These are phyloP conservation scores for Tuber calosporum DNA, from an alignment of 495 filamentous ascomycete genomes.

Conservation along the genomic window DNA sequence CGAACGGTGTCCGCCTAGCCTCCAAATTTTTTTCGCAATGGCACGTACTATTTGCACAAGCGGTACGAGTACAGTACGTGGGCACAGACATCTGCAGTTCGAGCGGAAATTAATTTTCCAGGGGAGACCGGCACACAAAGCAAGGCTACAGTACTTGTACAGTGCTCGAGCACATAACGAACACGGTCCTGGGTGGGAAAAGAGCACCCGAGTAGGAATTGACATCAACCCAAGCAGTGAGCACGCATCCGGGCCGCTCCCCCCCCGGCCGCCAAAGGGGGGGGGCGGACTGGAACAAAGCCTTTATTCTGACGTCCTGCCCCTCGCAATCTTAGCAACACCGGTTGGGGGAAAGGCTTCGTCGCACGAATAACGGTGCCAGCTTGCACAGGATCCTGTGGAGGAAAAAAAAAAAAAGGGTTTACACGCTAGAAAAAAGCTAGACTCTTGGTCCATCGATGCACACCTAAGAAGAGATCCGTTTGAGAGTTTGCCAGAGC, in stretches of 20 bases:
- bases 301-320: not conserved
- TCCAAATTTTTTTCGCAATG: not conserved
- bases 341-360: not conserved
- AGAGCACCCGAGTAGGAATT: not conserved
- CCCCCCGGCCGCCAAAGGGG: not conserved
- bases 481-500: not conserved
- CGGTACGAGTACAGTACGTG: not conserved
- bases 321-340: not conserved
- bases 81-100: not conserved
- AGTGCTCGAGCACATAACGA: not conserved
- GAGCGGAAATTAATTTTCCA: not conserved
- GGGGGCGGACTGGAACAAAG: not conserved
- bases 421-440: not conserved
- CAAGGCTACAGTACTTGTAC: no score
- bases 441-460: not conserved
- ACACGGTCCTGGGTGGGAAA: not conserved
- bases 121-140: not conserved
- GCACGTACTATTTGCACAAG: not conserved
- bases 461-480: not conserved
- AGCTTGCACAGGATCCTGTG: not conserved
- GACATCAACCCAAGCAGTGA: not conserved
- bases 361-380: not conserved
- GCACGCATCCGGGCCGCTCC: not conserved
- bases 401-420: not conserved
- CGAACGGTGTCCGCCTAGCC: not conserved